These are phyloP conservation scores for Colletotrichum spaethianum DNA, from an alignment of 2,329 filamentous ascomycete species.

Conservation along the genomic window DNA sequence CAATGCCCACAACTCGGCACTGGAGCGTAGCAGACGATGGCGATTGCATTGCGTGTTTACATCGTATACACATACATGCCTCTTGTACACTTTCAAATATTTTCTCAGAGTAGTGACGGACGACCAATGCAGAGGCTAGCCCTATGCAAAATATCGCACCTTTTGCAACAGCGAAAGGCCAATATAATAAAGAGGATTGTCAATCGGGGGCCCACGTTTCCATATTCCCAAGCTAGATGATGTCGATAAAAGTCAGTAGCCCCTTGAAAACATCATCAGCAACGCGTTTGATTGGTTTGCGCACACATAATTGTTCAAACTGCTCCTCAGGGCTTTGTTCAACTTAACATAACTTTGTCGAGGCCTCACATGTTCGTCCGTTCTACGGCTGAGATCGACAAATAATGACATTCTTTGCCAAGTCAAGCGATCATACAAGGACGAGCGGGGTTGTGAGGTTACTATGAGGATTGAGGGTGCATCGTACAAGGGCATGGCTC, in stretches of 20 bases:
- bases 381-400: not conserved
- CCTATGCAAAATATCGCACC: not conserved
- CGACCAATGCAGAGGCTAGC: not conserved
- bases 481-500: not conserved
- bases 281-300: too few species aligned
- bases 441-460: conserved; percentile 22
- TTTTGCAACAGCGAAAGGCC: not conserved
- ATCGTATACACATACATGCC: not conserved
- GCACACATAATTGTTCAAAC: too few species aligned
- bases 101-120: not conserved
- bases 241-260: not conserved
- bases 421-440: not conserved
- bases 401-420: conserved; percentile 13
- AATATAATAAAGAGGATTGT: not conserved
- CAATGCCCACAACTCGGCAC: not conserved
- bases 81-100: too few species aligned
- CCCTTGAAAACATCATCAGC: not conserved
- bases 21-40: too few species aligned
- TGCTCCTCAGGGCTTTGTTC: not conserved
- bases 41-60: too few species aligned
- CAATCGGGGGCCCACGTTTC: not conserved
- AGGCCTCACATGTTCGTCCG: conserved; percentile 26
- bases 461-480: not conserved
- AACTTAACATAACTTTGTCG: not conserved
- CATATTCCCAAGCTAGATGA: not conserved